Evolutionary conservation across 768 basidiomycete species (phyloP), one percentile per base, ranked within the genome.

Genomic region (Clitopilus passeckerianus): DNA sequence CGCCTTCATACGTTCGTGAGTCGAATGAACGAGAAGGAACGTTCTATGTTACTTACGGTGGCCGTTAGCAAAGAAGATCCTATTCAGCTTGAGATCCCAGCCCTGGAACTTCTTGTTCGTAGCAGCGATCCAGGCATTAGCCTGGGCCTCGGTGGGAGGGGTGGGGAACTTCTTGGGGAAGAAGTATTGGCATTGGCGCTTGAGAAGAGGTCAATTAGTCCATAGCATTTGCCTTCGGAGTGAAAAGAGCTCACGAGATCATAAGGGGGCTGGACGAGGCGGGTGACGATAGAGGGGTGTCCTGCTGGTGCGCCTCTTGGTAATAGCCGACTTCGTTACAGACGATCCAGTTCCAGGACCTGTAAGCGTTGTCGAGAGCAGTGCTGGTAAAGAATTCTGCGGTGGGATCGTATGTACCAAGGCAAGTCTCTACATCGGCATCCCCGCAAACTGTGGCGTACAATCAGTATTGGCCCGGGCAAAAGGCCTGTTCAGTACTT

Each of bases 261-360:
- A 63, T 85, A 86, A 16, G 65, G 34, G 0, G 83, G 83, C 61
- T 83, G 79, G 24, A 86, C 71, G 5, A 86, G 75, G 7, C 84
- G 77, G 1, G 81, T 77, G 18, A 86, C 84, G 53, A 87, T 66
- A 16, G 79, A 73, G 1, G 79, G 77, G 6, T 61, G 52, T 33
- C 64, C 68, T 1, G 56, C 34, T 7, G 80, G 80, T 22, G 80
- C 74, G 8, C 76, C 53, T 81, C 80, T 76, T 83, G 80, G 16
- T 81, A 70, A 63, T 71, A 87, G 30, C 89, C 89, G 1, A 90
- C 78, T 71, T 90, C 80, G 64, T 86, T 89, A 66, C 89, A 90
- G 86, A 86, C 81, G 65, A 88, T 82, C 89, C 89, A 90, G 59
- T 74, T 70, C 88, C 89, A 91, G 2, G 89, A 88, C 22, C 89